A percentile compares a stretch with the other conserved stretches of the same genome.
Evolutionary conservation across 805 yeast species (phyloP).

Genomic region (Sugiyamaella qingdaonensis): DNA sequence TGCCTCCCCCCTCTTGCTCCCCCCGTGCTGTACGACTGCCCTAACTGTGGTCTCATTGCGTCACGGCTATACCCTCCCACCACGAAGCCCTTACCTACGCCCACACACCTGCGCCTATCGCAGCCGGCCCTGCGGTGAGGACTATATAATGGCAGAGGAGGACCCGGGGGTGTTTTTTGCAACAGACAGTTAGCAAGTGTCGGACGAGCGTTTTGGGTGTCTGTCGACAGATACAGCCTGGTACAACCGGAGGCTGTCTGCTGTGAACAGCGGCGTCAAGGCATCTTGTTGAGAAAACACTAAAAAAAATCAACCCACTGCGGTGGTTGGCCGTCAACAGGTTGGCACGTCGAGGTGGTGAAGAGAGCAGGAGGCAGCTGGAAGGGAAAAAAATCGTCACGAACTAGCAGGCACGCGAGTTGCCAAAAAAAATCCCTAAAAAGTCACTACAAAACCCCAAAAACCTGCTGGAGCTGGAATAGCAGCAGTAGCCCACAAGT

Average conservation of each 20-base stretch:
- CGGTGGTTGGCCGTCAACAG: too few relatives aligned
- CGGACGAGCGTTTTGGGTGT: neutral
- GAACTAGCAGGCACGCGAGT: too few relatives aligned
- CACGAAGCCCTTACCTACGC: neutral
- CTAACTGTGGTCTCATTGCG: constrained; percentile 1
- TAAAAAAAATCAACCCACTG: neutral
- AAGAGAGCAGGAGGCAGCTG: too few relatives aligned
- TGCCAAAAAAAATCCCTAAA: too few relatives aligned
- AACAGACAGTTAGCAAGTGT: neutral
- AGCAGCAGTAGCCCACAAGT: too few relatives aligned
- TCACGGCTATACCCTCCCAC: neutral
- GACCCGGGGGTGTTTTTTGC: neutral
- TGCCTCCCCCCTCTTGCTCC: neutral
- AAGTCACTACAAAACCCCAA: too few relatives aligned
- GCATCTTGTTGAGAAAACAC: neutral
- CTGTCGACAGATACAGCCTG: constrained; percentile 4
- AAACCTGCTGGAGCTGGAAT: too few relatives aligned
- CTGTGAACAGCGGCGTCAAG: constrained; percentile 2
- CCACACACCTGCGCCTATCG: neutral
- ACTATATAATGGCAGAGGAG: neutral
- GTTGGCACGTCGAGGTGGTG: too few relatives aligned
- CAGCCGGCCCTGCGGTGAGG: neutral
- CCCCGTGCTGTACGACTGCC: constrained; percentile 5
- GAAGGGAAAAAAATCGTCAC: too few relatives aligned
- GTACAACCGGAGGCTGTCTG: constrained; percentile 5